Evolutionary conservation across 2,329 filamentous ascomycete species (phyloP).

Genomic region (Colletotrichum caudatum): DNA sequence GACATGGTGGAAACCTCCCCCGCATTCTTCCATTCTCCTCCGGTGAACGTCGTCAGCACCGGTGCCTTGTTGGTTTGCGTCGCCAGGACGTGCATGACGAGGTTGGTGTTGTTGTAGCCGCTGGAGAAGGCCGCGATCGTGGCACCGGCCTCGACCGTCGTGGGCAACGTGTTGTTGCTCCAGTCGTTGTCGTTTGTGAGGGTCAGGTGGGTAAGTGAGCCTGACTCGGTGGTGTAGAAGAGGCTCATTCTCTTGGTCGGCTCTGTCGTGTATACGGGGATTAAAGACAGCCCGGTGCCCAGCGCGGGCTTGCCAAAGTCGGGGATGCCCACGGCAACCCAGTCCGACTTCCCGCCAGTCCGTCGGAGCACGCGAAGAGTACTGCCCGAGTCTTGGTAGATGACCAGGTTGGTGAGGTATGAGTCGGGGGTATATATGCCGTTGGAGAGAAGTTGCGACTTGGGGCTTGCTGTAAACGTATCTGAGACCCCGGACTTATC

Average conservation of each 20-base stretch:
- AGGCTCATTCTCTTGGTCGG: constrained; percentile 24
- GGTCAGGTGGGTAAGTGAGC: constrained; percentile 19
- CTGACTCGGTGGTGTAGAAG: constrained; percentile 27
- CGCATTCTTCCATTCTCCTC: constrained; percentile 30
- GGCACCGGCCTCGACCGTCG: constrained; percentile 17
- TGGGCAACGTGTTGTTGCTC: constrained; percentile 25
- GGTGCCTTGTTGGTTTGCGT: constrained; percentile 12
- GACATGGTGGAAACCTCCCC: constrained; percentile 27
- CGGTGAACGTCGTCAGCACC: constrained; percentile 17
- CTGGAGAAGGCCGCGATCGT: constrained; percentile 34
- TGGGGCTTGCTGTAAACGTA: constrained; percentile 21
- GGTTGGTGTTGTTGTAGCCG: constrained; percentile 32
- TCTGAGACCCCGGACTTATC: constrained; percentile 34
- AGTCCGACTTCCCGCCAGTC: constrained; percentile 29
- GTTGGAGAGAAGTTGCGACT: constrained; percentile 33
- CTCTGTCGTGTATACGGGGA: constrained; percentile 29
- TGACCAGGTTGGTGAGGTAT: constrained; percentile 30
- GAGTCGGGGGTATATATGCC: constrained; percentile 31
- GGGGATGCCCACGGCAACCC: constrained; percentile 23
- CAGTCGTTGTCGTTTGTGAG: constrained; percentile 25
- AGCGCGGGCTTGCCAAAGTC: constrained; percentile 23
- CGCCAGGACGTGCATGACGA: constrained; percentile 36
- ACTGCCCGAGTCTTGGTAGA: constrained; percentile 36
- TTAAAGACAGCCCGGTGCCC: constrained; percentile 30
- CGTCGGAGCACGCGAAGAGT: constrained; percentile 27